Conservation (phyloP, 306 rosid species). For the Lablab purpureus region DNA sequence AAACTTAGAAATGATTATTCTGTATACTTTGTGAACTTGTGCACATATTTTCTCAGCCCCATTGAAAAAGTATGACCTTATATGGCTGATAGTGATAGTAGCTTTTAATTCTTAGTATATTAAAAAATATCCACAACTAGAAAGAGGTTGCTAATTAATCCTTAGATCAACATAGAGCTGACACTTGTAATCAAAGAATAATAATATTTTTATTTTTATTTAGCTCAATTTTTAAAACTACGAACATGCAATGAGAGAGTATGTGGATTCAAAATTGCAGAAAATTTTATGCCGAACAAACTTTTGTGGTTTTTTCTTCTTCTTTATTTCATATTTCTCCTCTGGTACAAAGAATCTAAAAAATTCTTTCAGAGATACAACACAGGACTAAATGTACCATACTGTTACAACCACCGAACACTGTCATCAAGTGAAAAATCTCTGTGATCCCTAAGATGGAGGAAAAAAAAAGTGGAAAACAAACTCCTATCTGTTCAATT, state of each 20-base stretch:
- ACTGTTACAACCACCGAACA: conserved; percentile 17
- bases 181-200: not conserved
- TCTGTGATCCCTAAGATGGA: conserved; percentile 3
- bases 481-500: conserved; percentile 17
- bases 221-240: not conserved
- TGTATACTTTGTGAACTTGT: not conserved
- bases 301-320: not conserved
- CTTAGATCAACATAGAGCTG: not conserved
- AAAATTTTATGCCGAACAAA: not conserved
- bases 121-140: not conserved
- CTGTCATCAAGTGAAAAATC: conserved; percentile 3
- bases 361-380: conserved; percentile 1
- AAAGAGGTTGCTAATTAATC: not conserved
- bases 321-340: not conserved
- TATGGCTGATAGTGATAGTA: not conserved
- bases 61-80: not conserved
- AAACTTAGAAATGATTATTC: not conserved
- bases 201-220: not conserved
- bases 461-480: not conserved
- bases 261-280: not conserved
- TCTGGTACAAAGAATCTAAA: conserved; percentile 20
- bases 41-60: not conserved
- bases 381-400: not conserved
- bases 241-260: not conserved
- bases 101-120: not conserved